Evolutionary conservation across 1,139 yeast species (phyloP), one percentile per base, ranked within the genome.

Genomic region (Saccharomycopsis phalli): DNA sequence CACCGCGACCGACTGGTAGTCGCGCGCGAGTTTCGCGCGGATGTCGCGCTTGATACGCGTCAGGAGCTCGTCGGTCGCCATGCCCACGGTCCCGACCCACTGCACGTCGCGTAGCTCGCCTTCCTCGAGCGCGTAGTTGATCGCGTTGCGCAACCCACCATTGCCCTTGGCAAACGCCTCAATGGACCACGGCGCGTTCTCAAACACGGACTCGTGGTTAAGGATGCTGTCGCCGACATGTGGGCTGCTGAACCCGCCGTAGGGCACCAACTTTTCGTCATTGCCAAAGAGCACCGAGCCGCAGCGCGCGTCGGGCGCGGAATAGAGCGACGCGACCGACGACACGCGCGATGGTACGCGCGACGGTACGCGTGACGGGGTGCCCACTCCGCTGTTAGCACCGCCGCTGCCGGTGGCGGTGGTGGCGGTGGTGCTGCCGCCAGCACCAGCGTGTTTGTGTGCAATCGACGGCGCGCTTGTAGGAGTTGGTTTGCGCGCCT

Each of bases 81-180:
- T 80, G 20, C 95, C 94, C 36, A 83, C 62, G 0, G 94, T 79
- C 10, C 98, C 98, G 2, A 88, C 76, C 95, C 96, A 91, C 46
- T 63, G 66, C 37, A 74, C 68, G 4, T 68, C 64, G 5, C 68
- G 63, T 11, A 75, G 62, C 1, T 69, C 64, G 5, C 65, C 62
- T 28, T 71, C 72, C 3, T 61, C 56, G 20, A 63, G 50, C 0
- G 94, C 81, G 6, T 80, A 63, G 38, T 71, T 68, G n/a, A 91
- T 73, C 0, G 97, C 96, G 51, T 91, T 91, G 46, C 76, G 73
- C 51, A 91, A 69, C 3, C 95, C 93, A 19, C 91, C 94, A 53
- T 91, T 91, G 8, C 97, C 95, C 49, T 78, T 76, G n/a, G 63
- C 70, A 36, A 79, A 74, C 13, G 70, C 70, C 3, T 74, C 79